Base-by-base conservation (phyloP, 2,329 filamentous ascomycete species). In the Nemania diffusa region DNA sequence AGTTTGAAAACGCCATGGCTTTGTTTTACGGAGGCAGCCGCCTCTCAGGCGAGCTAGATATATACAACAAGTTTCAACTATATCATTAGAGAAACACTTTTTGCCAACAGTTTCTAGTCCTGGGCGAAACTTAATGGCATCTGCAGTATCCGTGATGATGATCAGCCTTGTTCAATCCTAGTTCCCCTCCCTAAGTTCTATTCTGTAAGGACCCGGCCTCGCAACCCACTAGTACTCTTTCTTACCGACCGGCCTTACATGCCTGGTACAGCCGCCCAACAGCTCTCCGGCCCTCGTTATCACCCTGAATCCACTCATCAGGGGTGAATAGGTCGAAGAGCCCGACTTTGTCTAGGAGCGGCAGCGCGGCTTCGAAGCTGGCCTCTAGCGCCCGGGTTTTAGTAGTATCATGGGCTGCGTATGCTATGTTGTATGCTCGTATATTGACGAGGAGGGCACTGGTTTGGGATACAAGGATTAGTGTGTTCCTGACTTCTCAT, bases 361-460 rank as follows among this genome's bases (percentile, higher is more conserved):
- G 74, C 8, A 76, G 61, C 1, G 72, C 57, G 1, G 67, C 62
- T 56, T 64, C 65, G 62, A 75, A 74, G n/a, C 70, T 66, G 8
- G 69, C 57, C 59, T 71, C 68, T 2, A 74, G 61, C 37, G 52
- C 62, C 13, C 63, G 51, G 42, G 63, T 69, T 24, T 68, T 71
- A 13, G 58, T 59, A 6, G 64, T 63, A 53, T 75, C 72, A 1
- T 69, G 68, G 8, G 63, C 67, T 4, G 69, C 69, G 40, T 74
- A 64, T 26, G 73, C 75, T 40, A 67, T 56, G 34, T 75, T 76
- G 59, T 74, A 77, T 1, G 71, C 22, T 24, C 69, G 70, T 68
- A 75, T 73, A 40, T 76, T 77, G 52, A 74, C 52, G 5, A 77
- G 61, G 3, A 76, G 68, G 34, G 74, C 72, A 2, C 73, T 76